Base-by-base conservation (phyloP, 371 early-diverging fungal species). In the Mucor racemosus region DNA sequence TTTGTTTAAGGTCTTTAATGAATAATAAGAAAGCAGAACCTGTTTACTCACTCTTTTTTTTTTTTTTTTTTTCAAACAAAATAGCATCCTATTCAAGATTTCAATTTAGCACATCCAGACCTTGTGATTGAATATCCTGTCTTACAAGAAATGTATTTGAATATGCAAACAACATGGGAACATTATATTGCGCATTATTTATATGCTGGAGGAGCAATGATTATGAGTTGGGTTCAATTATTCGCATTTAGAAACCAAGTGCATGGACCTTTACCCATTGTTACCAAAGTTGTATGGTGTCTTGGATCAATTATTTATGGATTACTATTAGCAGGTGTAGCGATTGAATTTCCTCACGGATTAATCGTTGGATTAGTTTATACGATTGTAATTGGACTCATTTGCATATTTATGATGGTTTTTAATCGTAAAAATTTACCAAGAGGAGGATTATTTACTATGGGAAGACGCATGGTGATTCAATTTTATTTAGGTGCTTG, bases 131-230 rank as follows among this genome's bases (percentile, higher is more conserved):
- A 73, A 34, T 74, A 83, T 44, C 79, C 83, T 9, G 76, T 70
- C 0, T 58, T 85, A 17, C 68, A 78, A 14, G 71, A 79, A 19
- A 86, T 86, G 19, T 87, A 87, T 50, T 62, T 76, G 31, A 69
- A 86, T 38, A 87, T 87, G 77, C 70, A 77, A 55, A 75, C 82
- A 56, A 60, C 76, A 13, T 87, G 85, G 86, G 88, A 87, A 34
- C 88, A 87, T 50, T 73, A 70, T 19, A 77, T 84, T 58, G 86
- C 84, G 0, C 88, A 87, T 73, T 87, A 87, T 60, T 79, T 87
- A 76, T 87, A 87, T 71, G 88, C 86, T 9, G 68, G 74, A 6
- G 87, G 87, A 5, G 87, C 80, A 0, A 65, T 85, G 74, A 78
- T 81, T 35, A 87, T 87, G 87, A 75, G 78, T 2, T 87, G 87